Base-by-base conservation (phyloP, 2,329 filamentous ascomycete species). In the Drechslerella dactyloides region DNA sequence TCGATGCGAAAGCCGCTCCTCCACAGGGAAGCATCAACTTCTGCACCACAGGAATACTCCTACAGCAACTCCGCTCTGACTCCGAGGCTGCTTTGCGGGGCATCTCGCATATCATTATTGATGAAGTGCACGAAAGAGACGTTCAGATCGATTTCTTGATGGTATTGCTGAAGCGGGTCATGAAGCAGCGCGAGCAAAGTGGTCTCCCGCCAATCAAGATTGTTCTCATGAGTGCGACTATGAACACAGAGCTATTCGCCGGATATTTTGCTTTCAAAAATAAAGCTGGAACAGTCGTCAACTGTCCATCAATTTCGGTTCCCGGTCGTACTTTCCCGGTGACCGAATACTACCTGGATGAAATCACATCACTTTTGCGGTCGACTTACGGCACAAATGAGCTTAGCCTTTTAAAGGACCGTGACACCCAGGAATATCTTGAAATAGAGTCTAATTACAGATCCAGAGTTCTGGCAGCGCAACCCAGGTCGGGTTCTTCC, bases 51-150 rank as follows among this genome's bases (percentile, higher is more conserved):
- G 83, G 83, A n/a, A 80, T 83, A 19, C 75, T 84, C 21, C 77
- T 84, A 24, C 79, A 80, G 57, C 79, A 81, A 63, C 77, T 85
- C 19, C 80, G 82, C 61, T 75, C 78, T 65, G 74, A 78, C 48
- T 75, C 79, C 1, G 80, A 82, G 59, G 75, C 76, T 1, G 74
- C 80, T 17, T 73, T 84, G 27, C 79, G 81, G 56, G 77, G 77
- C 0, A 75, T 80, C 30, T 82, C 82, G 2, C 82, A 85, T 74
- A 76, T 85, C 17, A 75, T 85, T 44, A 80, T 85, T 63, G 83
- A 85, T 73, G 83, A 85, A 75, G 82, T 84, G 17, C 82, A 84
- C 69, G 82, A 83, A 69, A 79, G 82, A 61, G 80, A 81, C 74
- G 76, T 82, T 17, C 74, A 78, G 10, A 81, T 82, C 30, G 82